Base-by-base conservation (phyloP, 495 filamentous ascomycete genomes). In the Cercophora samala region DNA sequence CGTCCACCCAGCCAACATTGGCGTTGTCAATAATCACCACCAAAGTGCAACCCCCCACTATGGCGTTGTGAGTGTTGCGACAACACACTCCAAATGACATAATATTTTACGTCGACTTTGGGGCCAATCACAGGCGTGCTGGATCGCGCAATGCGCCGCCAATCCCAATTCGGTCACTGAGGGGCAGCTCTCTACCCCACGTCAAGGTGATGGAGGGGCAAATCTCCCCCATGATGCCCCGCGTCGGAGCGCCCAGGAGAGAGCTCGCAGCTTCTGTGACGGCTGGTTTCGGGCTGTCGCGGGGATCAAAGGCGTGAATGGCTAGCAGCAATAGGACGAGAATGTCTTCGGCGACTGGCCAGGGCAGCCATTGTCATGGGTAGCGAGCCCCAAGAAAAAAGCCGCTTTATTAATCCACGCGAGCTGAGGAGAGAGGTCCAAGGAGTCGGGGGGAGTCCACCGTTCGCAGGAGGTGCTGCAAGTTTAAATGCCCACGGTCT, bases 141-240 rank as follows among this genome's bases (percentile, higher is more conserved):
- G 26, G 73, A 78, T 78, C 69, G 74, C 74, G 76, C 74, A 78
- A 78, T 78, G 73, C 21, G 15, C 26, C 71, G 65, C 76, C 70
- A 78, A 46, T 54, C 74, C 74, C 11, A 56, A 76, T 68, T 42
- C 24, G 68, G 74, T 6, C 52, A 66, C 65, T 67, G 74, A 75
- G 74, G 73, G 73, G 75, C 70, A 71, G 58, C 32, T 62, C 53
- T 61, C 52, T 62, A 64, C 76, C 74, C 73, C 76, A 74, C 74
- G 73, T 70, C 65, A 68, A 67, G 64, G 56, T 63, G 58, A 69
- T 70, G 67, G 73, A 74, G 74, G 74, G 74, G 74, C 68, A 64
- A 68, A 52, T 64, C 18, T 32, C 55, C 68, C 74, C 72, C 74
- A 68, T 42, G 61, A n/a, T 46, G 62, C 69, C 74, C 72, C 74